A percentile compares a stretch with the other conserved stretches of the same genome.
phyloP scores from a whole-genome alignment of 345 rosid species.

The Chamaenerion angustifolium region DNA sequence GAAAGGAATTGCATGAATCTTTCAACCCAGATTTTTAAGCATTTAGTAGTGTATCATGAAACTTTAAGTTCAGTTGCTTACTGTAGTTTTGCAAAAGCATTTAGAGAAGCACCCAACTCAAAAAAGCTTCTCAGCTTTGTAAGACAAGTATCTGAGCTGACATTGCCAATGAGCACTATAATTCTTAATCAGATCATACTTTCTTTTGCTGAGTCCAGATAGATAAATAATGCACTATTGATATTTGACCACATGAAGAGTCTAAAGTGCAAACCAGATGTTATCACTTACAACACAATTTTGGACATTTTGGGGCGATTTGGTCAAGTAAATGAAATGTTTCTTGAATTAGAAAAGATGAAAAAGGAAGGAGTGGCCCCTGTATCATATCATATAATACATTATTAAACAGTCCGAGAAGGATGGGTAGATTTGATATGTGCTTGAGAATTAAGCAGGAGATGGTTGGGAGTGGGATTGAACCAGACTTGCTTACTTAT shows the following conservation, averaged over 20 bases:
- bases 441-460: no score
- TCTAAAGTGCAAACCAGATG: constrained; percentile 42
- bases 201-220: no score
- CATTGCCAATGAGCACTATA: constrained; percentile 34
- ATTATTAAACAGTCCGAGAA: constrained; percentile 43
- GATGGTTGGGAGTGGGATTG: constrained; percentile 29
- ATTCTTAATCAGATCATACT: no score
- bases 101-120: constrained; percentile 24
- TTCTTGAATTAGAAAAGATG: no score
- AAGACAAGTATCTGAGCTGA: constrained; percentile 28
- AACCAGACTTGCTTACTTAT: constrained; percentile 70
- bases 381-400: no score
- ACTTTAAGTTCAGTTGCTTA: constrained; percentile 42
- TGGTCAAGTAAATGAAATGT: no score
- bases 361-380: no score
- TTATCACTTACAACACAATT: constrained; percentile 56
- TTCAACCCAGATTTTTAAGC: constrained; percentile 20
- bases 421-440: constrained; percentile 57
- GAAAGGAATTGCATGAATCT: constrained; percentile 20
- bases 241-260: constrained; percentile 35
- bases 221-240: no score
- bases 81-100: constrained; percentile 45
- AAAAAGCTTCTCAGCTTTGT: constrained; percentile 28
- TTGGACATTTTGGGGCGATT: constrained; percentile 52
- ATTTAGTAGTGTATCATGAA: no score